Evolutionary conservation across 1,139 yeast genomes (phyloP).

Genomic region (Debaryomyces nepalensis): DNA sequence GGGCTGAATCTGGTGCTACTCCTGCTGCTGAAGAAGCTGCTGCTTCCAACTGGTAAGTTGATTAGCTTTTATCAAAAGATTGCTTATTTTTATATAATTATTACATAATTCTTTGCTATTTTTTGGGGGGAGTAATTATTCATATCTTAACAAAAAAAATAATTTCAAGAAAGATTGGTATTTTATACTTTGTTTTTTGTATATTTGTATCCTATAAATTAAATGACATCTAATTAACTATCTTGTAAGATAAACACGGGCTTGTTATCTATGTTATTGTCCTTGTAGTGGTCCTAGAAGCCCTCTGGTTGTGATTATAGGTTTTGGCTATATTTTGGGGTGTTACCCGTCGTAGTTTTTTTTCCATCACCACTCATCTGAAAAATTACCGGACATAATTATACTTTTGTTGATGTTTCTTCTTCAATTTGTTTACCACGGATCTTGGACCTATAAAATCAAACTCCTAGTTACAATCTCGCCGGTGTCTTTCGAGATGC

Average conservation of each 20-base stretch:
- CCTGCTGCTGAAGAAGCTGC: slow-evolving; percentile 83
- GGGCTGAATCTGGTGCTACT: slow-evolving; percentile 68
- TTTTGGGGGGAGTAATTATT: slow-evolving; percentile 19
- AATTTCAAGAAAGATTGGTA: slow-evolving; percentile 17
- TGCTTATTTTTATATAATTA: slow-evolving; percentile 15
- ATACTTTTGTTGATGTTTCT: slow-evolving; percentile 18
- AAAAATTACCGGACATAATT: slow-evolving; percentile 5
- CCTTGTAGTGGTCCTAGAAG: neutral
- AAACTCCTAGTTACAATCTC: slow-evolving; percentile 17
- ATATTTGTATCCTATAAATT: slow-evolving; percentile 29
- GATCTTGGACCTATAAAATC: slow-evolving; percentile 24
- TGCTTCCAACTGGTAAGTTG: slow-evolving; percentile 54
- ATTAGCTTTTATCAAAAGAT: slow-evolving; percentile 13
- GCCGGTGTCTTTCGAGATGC: slow-evolving; percentile 10
- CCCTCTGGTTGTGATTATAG: neutral
- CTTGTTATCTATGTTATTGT: neutral
- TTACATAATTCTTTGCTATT: slow-evolving; percentile 10
- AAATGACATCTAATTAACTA: slow-evolving; percentile 23
- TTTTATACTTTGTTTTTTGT: slow-evolving; percentile 19
- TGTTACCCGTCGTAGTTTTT: slow-evolving; percentile 16
- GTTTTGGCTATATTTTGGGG: neutral
- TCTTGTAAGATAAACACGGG: neutral
- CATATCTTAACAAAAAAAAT: slow-evolving; percentile 17
- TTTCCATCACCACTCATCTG: slow-evolving; percentile 7
- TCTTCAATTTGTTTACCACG: slow-evolving; percentile 52